Conservation (phyloP, 1,284 basidiomycete genomes). For the Trichosporon sp. region DNA sequence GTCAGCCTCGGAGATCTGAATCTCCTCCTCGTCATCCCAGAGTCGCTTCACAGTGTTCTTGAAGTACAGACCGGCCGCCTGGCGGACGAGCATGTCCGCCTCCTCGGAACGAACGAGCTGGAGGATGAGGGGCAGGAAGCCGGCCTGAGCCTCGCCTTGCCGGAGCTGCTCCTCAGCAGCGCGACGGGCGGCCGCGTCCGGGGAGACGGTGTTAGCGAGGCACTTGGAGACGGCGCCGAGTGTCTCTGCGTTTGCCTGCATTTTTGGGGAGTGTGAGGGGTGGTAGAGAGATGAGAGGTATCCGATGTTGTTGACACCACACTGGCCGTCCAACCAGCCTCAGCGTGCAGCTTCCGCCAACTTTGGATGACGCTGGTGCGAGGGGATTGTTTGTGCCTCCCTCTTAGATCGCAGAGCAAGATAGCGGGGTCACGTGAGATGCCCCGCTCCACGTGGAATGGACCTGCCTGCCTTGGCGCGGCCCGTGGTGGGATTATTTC, state of each 20-base stretch:
- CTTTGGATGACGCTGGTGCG: constrained; percentile 7
- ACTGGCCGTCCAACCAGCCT: not conserved
- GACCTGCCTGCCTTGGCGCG: not conserved
- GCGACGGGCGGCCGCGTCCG: constrained; percentile 66
- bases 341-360: not conserved
- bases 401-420: not conserved
- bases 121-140: constrained; percentile 75
- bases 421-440: not conserved
- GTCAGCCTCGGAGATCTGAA: constrained; percentile 41
- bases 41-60: constrained; percentile 78
- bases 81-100: constrained; percentile 55
- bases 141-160: constrained; percentile 61
- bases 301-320: constrained; percentile 1
- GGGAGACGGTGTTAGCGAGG: constrained; percentile 53
- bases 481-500: not conserved
- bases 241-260: constrained; percentile 41
- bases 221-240: constrained; percentile 37
- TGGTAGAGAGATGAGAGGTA: not conserved
- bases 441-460: not conserved
- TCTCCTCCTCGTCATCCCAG: constrained; percentile 61
- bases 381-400: not conserved
- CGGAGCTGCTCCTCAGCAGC: constrained; percentile 71
- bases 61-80: constrained; percentile 77
- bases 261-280: constrained; percentile 15
- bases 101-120: constrained; percentile 59